A percentile compares a stretch with the other conserved stretches of the same genome.
phyloP scores from a whole-genome alignment of 2,329 filamentous ascomycete genomes.

The Nothophaeocryptopus gaeumannii region DNA sequence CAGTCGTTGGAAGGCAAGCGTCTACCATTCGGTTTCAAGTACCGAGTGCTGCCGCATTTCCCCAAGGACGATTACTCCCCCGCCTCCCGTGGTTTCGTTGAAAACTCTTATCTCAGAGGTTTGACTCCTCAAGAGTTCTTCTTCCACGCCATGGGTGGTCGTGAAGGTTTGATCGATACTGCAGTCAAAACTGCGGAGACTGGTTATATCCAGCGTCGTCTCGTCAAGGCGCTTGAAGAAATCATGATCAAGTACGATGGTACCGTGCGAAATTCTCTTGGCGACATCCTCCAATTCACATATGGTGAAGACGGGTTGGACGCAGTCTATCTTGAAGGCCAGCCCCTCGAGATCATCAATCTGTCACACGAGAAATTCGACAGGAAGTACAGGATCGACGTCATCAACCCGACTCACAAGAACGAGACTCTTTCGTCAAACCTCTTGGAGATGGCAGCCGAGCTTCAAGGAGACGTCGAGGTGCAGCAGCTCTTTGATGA shows the following conservation, averaged over 20 bases:
- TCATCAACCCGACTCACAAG: conserved; percentile 64
- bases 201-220: conserved; percentile 96
- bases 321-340: conserved; percentile 88
- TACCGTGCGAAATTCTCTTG: conserved; percentile 93
- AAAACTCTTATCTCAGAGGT: conserved; percentile 96
- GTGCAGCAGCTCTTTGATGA: conserved; percentile 83
- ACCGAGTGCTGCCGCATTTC: conserved; percentile 93
- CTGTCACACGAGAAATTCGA: conserved; percentile 76
- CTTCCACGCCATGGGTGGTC: conserved; percentile 99
- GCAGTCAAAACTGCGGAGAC: conserved; percentile 99
- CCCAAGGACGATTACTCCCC: conserved; percentile 99
- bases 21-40: conserved; percentile 99
- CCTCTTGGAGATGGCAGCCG: conserved; percentile 79
- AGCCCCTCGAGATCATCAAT: conserved; percentile 81
- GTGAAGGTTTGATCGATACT: conserved; percentile 98
- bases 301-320: conserved; percentile 98
- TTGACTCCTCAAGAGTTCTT: conserved; percentile 96
- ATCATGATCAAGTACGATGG: conserved; percentile 97
- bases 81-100: conserved; percentile 93
- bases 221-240: conserved; percentile 97
- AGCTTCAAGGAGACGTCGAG: conserved; percentile 81
- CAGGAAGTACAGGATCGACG: conserved; percentile 78
- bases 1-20: conserved; percentile 98
- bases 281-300: conserved; percentile 93
- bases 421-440: conserved; percentile 61